phyloP scores from a whole-genome alignment of 352 stramenopile genomes.

The Phytophthora pistaciae region DNA sequence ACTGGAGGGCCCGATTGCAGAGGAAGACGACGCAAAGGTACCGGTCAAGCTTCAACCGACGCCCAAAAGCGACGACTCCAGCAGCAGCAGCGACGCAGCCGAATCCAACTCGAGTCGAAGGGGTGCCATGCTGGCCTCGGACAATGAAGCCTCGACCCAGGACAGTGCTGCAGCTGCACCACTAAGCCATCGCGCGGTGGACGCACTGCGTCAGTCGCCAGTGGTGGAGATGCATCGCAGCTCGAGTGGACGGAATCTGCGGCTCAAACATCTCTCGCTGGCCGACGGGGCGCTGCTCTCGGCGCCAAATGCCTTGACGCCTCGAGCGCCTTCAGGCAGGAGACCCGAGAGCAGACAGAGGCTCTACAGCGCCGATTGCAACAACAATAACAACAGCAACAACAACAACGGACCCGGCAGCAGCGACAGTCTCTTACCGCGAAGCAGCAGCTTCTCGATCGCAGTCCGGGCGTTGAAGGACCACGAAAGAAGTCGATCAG shows the following conservation, averaged over 20 bases:
- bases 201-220: conserved; percentile 32
- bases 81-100: neutral
- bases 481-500: conserved; percentile 45
- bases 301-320: conserved; percentile 51
- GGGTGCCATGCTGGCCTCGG: conserved; percentile 21
- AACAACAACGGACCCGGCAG: conserved; percentile 19
- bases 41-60: conserved; percentile 10
- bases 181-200: conserved; percentile 32
- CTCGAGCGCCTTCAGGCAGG: conserved; percentile 49
- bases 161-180: conserved; percentile 7
- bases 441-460: conserved; percentile 75
- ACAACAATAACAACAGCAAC: conserved; percentile 17
- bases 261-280: conserved; percentile 53
- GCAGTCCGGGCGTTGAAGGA: conserved; percentile 59
- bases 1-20: neutral
- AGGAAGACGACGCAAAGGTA: conserved; percentile 6
- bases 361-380: conserved; percentile 28
- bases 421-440: conserved; percentile 39
- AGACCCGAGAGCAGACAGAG: conserved; percentile 36
- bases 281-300: conserved; percentile 38
- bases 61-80: conserved; percentile 24
- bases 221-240: conserved; percentile 59
- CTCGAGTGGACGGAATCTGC: conserved; percentile 58
- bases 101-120: conserved; percentile 14
- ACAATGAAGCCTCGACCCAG: conserved; percentile 9